These are phyloP conservation scores for Actinomortierella ambigua DNA, from an alignment of 371 early-diverging fungal species.

Conservation along the genomic window DNA sequence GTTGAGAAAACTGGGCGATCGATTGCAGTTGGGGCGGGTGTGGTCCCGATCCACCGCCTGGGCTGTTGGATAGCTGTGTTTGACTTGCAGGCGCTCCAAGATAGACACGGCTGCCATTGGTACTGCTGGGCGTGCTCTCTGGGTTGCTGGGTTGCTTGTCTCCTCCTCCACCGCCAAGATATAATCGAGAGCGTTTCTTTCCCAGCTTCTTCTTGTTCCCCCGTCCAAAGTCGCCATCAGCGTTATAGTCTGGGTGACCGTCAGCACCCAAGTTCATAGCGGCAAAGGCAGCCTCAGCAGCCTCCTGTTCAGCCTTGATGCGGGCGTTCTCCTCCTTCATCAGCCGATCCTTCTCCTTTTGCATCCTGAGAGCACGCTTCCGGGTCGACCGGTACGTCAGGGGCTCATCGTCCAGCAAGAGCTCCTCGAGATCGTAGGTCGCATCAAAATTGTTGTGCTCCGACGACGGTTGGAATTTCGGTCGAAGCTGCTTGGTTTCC, in stretches of 20 bases:
- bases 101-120: slow-evolving; percentile 31
- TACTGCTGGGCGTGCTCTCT: slow-evolving; percentile 28
- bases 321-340: slow-evolving; percentile 34
- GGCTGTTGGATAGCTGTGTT: too few species aligned
- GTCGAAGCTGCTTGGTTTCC: slow-evolving; percentile 42
- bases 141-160: slow-evolving; percentile 22
- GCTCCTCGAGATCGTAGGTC: slow-evolving; percentile 94
- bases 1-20: slow-evolving; percentile 15
- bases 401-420: slow-evolving; percentile 92
- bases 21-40: slow-evolving; percentile 6
- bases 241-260: slow-evolving; percentile 9
- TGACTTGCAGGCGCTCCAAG: slow-evolving; percentile 12
- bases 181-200: slow-evolving; percentile 24
- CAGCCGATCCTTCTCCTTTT: slow-evolving; percentile 39
- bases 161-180: slow-evolving; percentile 10
- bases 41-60: background rate
- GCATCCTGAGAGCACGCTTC: slow-evolving; percentile 36
- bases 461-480: slow-evolving; percentile 50
- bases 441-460: slow-evolving; percentile 92
- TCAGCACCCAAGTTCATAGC: slow-evolving; percentile 15
- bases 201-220: slow-evolving; percentile 9
- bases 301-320: slow-evolving; percentile 32
- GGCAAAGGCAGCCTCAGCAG: slow-evolving; percentile 30
- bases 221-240: slow-evolving; percentile 2
- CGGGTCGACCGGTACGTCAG: slow-evolving; percentile 57